These are phyloP conservation scores for Solanum lycopersicoides DNA, from an alignment of 257 asterid genomes.

Conservation along the genomic window DNA sequence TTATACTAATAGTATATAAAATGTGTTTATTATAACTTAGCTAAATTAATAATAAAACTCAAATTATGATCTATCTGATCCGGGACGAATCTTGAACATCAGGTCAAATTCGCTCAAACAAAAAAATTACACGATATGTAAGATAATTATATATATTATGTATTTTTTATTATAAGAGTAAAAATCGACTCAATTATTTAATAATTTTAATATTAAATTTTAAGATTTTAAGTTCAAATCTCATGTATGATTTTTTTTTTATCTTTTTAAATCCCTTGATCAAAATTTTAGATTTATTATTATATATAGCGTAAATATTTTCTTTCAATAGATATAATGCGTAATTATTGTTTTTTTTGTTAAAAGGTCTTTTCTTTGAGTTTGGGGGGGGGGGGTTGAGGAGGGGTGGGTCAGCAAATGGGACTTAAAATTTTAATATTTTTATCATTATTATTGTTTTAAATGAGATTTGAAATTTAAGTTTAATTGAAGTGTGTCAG, in stretches of 20 bases:
- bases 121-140: too few relatives aligned
- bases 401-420: background rate
- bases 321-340: too few relatives aligned
- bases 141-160: too few relatives aligned
- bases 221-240: too few relatives aligned
- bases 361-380: background rate
- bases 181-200: background rate
- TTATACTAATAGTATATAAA: too few relatives aligned
- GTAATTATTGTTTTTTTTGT: too few relatives aligned
- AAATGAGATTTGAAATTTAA: background rate
- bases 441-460: too few relatives aligned
- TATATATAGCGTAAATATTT: too few relatives aligned
- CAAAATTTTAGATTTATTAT: background rate
- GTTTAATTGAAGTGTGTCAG: background rate
- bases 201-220: too few relatives aligned
- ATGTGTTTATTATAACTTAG: background rate
- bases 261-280: background rate
- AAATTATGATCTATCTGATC: background rate
- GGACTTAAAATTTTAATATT: background rate
- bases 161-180: too few relatives aligned
- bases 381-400: background rate
- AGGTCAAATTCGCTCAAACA: rapidly evolving
- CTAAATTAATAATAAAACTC: background rate
- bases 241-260: too few relatives aligned
- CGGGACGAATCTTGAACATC: rapidly evolving